Percentiles rank a stretch among this genome's conserved stretches.
Conservation (phyloP, 495 filamentous ascomycete genomes). For the Barbatosphaeria neglecta region DNA sequence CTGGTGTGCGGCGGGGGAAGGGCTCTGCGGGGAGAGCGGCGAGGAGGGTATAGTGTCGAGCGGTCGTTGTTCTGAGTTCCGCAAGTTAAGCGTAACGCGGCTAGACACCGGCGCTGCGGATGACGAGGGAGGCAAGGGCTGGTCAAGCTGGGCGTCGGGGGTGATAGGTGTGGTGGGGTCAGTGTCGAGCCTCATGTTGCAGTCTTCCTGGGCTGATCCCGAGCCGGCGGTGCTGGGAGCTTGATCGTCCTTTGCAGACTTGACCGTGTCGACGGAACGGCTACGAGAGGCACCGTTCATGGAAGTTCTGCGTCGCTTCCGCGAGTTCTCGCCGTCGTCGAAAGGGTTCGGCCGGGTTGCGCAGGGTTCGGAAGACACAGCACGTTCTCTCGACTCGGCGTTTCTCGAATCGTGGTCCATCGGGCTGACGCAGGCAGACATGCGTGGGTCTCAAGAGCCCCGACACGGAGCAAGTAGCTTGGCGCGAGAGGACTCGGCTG, state of each 20-base stretch:
- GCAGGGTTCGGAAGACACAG: constrained; percentile 47
- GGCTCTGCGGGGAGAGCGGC: constrained; percentile 22
- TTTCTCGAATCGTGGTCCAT: constrained; percentile 41
- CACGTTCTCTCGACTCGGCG: constrained; percentile 43
- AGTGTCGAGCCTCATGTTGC: constrained; percentile 29
- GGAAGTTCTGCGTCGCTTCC: constrained; percentile 41
- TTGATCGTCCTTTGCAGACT: constrained; percentile 12
- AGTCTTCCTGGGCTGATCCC: constrained; percentile 14
- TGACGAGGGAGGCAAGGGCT: constrained; percentile 11
- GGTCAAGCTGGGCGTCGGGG: constrained; percentile 16
- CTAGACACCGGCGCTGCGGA: constrained; percentile 31
- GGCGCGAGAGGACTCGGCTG: constrained; percentile 21
- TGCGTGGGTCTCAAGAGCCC: constrained; percentile 12
- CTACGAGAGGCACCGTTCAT: constrained; percentile 27
- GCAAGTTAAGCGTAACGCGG: constrained; percentile 42
- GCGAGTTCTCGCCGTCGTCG: constrained; percentile 37
- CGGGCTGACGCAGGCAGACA: constrained; percentile 21
- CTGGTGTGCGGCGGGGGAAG: constrained; percentile 3
- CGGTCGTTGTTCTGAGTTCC: constrained; percentile 23
- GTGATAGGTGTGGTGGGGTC: constrained; percentile 26
- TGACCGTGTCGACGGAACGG: constrained; percentile 26
- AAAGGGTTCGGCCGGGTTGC: constrained; percentile 46
- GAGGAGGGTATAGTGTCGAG: constrained; percentile 31
- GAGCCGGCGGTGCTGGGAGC: constrained; percentile 8
- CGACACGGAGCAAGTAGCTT: constrained; percentile 16